phyloP scores from a whole-genome alignment of 2,329 filamentous ascomycete genomes.

The Thielaviopsis punctulata region DNA sequence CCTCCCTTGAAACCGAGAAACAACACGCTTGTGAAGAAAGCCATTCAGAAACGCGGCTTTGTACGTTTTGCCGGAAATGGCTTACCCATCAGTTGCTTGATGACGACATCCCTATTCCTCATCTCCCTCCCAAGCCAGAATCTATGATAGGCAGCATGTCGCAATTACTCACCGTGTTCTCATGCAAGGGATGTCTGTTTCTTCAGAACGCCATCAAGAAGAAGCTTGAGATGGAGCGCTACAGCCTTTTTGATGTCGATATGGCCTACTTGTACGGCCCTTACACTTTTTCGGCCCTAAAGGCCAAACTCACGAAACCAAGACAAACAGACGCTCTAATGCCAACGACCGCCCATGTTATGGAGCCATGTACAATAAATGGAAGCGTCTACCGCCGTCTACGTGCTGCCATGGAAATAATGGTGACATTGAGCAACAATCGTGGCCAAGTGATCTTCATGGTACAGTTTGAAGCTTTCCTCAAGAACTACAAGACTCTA shows the following conservation, averaged over 20 bases:
- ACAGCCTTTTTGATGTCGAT: background rate
- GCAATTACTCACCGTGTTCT: background rate
- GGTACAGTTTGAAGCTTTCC: conserved; percentile 2
- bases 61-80: background rate
- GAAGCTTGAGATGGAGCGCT: background rate
- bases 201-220: background rate
- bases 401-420: background rate
- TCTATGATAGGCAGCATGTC: background rate
- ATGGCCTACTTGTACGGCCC: background rate
- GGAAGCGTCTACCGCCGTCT: background rate
- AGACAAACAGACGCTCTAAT: background rate
- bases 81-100: background rate
- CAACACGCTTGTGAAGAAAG: too few species aligned
- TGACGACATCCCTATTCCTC: background rate
- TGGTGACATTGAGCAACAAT: background rate
- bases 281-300: background rate
- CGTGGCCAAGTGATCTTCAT: background rate
- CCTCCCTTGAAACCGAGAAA: too few species aligned
- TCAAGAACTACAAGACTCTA: background rate
- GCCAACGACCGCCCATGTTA: background rate
- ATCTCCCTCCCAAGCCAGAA: background rate
- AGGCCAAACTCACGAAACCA: background rate
- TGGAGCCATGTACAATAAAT: background rate
- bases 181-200: background rate
- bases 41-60: background rate